Evolutionary conservation across 495 filamentous ascomycete species (phyloP).

Genomic region (Venustampulla echinocandica): DNA sequence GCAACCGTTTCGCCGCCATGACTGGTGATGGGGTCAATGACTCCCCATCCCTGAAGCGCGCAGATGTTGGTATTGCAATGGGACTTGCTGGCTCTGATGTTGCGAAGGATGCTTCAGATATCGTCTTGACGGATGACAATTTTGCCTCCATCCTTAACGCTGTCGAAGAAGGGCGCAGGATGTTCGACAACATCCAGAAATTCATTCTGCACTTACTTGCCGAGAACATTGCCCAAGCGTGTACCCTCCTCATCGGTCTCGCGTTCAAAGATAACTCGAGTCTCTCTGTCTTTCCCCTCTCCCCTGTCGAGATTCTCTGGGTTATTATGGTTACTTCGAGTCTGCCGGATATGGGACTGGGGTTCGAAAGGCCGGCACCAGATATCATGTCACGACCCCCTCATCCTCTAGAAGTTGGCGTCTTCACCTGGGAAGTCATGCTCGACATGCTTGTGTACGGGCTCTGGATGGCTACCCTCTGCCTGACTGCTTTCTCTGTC

Average conservation of each 20-base stretch:
- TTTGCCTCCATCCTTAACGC: slow-evolving; percentile 69
- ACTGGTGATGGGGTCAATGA: slow-evolving; percentile 77
- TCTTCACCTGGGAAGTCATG: slow-evolving; percentile 61
- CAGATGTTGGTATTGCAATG: slow-evolving; percentile 76
- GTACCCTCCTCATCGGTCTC: slow-evolving; percentile 59
- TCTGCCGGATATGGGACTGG: slow-evolving; percentile 66
- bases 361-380: slow-evolving; percentile 57
- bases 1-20: slow-evolving; percentile 58
- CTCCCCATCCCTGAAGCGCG: slow-evolving; percentile 61
- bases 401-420: slow-evolving; percentile 52
- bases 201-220: slow-evolving; percentile 66
- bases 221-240: slow-evolving; percentile 64
- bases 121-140: slow-evolving; percentile 70
- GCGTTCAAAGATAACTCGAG: slow-evolving; percentile 56
- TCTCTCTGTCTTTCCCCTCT: slow-evolving; percentile 62
- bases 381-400: slow-evolving; percentile 62
- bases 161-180: slow-evolving; percentile 61
- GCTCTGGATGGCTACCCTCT: slow-evolving; percentile 60
- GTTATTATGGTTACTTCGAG: slow-evolving; percentile 71
- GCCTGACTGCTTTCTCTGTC: slow-evolving; percentile 53
- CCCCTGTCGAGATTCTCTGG: slow-evolving; percentile 69
- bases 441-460: slow-evolving; percentile 45
- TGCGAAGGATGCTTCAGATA: slow-evolving; percentile 69
- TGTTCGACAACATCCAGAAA: slow-evolving; percentile 75
- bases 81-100: slow-evolving; percentile 65